Evolutionary conservation across 352 stramenopile genomes (phyloP), one percentile per base, ranked within the genome.

Genomic region (Globisporangium cystogenes): DNA sequence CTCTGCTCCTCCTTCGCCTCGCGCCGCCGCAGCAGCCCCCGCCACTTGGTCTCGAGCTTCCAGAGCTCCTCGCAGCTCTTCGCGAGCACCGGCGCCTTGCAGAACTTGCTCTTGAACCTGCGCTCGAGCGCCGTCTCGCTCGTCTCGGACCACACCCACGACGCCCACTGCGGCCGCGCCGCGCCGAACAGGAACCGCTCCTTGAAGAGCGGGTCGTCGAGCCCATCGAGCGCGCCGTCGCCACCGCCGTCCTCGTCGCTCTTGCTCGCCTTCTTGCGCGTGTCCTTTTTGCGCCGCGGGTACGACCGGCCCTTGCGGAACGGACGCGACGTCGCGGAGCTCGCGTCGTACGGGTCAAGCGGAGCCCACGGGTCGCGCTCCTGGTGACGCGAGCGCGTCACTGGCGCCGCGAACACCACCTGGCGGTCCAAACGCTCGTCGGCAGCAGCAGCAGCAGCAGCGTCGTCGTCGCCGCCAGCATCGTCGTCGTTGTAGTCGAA

Each of bases 321-420:
- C n/a, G 81, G 75, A 3, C 72, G 65, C 8, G 78, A 70, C 8
- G 75, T 78, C 12, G 77, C 74, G 7, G 72, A 65, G 47, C 64
- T 90, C 1, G 84, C 78, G 50, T 94, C 84, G 48, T 91, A 94
- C 16, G 84, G 72, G 50, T 94, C 84, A 8, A 94, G 53, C 11
- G 77, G 64, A 1, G 59, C 56, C 84, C 84, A 94, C 23, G 80
- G 80, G 37, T 93, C 78, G 36, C 75, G 74, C 29, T 76, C 68
- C 12, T 68, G 55, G 10, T 53, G 51, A 12, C 40, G 31, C 18
- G n/a, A 15, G 41, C 50, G 35, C 33, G 51, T 8, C 21, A 40
- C 31, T 15, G 52, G 12, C 3, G 48, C n/a, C 21, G 31, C 35
- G 40, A 62, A 57, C 27, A 35, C 48, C 24, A 57, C 51, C 33